Conservation (phyloP, 768 basidiomycete genomes). For the Phlegmacium glaucopus region DNA sequence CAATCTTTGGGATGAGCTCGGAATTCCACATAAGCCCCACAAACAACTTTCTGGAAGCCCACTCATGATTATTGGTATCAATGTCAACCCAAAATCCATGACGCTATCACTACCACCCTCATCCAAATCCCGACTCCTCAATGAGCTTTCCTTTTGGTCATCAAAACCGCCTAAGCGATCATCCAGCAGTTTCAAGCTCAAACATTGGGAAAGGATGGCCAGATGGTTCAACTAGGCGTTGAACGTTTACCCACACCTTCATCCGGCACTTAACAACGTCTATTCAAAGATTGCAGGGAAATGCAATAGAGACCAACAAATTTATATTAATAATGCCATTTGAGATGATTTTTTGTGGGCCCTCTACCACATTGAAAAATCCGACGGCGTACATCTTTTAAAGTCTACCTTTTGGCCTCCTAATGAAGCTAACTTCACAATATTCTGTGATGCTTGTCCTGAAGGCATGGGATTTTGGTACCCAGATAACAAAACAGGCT, state of each 20-base stretch:
- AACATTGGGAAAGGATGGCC: conserved; percentile 20
- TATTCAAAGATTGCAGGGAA: conserved; percentile 35
- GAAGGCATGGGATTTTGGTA: conserved; percentile 27
- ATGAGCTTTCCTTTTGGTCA: background rate
- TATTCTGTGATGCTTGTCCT: conserved; percentile 25
- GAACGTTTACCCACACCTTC: conserved; percentile 36
- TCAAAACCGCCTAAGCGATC: background rate
- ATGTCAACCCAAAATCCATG: conserved; percentile 29
- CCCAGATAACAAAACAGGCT: conserved; percentile 16
- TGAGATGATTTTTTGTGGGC: conserved; percentile 31
- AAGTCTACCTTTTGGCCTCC: conserved; percentile 11
- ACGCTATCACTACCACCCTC: background rate
- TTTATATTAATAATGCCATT: conserved; percentile 28
- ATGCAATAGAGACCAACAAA: background rate
- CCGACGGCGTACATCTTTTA: conserved; percentile 22
- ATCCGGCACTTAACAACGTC: conserved; percentile 26
- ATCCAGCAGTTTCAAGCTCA: background rate
- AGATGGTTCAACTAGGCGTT: conserved; percentile 40
- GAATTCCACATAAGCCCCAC: conserved; percentile 32
- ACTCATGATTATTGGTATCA: conserved; percentile 37
- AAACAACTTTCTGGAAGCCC: conserved; percentile 34
- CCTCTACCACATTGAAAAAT: conserved; percentile 12
- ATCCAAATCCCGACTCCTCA: background rate
- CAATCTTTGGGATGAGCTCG: conserved; percentile 35
- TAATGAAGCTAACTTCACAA: background rate